phyloP scores from a whole-genome alignment of 2,329 filamentous ascomycete species.

The Venturiaceae sp. region DNA sequence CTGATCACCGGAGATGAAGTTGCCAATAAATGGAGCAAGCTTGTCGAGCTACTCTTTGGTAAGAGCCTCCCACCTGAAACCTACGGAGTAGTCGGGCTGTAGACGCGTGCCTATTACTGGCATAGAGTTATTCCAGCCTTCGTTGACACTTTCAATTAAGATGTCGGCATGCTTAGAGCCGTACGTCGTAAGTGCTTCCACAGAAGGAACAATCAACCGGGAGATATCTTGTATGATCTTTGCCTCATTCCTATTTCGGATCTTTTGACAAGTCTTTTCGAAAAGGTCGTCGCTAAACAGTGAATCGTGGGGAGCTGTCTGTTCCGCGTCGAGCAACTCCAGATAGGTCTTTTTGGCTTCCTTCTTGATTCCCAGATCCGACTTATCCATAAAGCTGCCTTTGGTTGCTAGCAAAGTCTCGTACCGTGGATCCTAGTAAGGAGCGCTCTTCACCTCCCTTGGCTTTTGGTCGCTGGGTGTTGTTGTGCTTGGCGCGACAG shows the following conservation, averaged over 20 bases:
- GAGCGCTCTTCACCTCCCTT: conserved; percentile 17
- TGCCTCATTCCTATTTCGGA: conserved; percentile 23
- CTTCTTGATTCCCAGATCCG: conserved; percentile 19
- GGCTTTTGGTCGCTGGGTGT: conserved; percentile 11
- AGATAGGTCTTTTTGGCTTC: conserved; percentile 21
- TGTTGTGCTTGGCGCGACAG: conserved; percentile 7
- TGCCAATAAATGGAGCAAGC: conserved; percentile 19
- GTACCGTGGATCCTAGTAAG: conserved; percentile 23
- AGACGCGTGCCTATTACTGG: conserved; percentile 26
- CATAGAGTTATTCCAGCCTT: conserved; percentile 20
- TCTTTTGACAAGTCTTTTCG: conserved; percentile 20
- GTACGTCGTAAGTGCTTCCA: conserved; percentile 19
- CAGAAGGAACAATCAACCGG: conserved; percentile 29
- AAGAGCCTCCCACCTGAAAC: conserved; percentile 33
- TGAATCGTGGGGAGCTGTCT: conserved; percentile 21
- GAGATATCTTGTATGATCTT: conserved; percentile 29
- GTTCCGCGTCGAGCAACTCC: conserved; percentile 21
- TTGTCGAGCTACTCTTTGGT: conserved; percentile 32
- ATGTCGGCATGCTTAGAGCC: conserved; percentile 11
- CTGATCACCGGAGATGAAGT: conserved; percentile 20
- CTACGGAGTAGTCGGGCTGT: conserved; percentile 36
- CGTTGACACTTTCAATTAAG: conserved; percentile 8
- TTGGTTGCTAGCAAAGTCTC: conserved; percentile 26
- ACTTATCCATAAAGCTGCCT: conserved; percentile 31
- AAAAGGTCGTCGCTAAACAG: conserved; percentile 32